Evolutionary conservation across 352 stramenopile species (phyloP).

Genomic region (Phytophthora sojae): DNA sequence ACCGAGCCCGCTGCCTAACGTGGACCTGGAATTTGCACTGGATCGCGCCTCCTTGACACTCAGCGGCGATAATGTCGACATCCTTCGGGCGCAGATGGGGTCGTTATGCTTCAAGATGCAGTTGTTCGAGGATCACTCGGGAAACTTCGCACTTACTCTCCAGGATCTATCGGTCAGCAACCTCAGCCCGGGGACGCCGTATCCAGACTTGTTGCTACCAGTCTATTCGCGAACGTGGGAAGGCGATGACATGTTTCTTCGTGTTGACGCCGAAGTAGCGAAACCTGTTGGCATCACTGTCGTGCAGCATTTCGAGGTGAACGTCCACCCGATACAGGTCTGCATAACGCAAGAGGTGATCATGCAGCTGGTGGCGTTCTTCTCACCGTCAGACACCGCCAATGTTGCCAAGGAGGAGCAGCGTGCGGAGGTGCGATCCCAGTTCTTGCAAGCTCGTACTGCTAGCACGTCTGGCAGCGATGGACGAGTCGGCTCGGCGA

Average conservation of each 20-base stretch:
- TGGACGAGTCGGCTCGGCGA: slow-evolving; percentile 51
- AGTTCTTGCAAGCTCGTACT: slow-evolving; percentile 58
- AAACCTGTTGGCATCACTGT: slow-evolving; percentile 67
- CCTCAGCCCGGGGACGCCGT: slow-evolving; percentile 70
- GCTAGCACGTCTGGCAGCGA: slow-evolving; percentile 32
- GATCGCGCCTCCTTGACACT: slow-evolving; percentile 68
- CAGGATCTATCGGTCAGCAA: slow-evolving; percentile 70
- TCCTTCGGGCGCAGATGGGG: slow-evolving; percentile 55
- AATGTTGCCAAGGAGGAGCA: slow-evolving; percentile 55
- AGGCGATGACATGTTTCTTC: slow-evolving; percentile 74
- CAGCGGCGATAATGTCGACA: slow-evolving; percentile 65
- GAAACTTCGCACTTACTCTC: slow-evolving; percentile 65
- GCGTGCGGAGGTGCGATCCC: slow-evolving; percentile 67
- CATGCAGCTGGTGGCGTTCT: slow-evolving; percentile 71
- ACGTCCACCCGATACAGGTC: slow-evolving; percentile 87
- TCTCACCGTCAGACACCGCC: slow-evolving; percentile 38
- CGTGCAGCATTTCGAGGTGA: slow-evolving; percentile 87
- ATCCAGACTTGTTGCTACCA: slow-evolving; percentile 70
- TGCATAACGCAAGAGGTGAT: slow-evolving; percentile 85
- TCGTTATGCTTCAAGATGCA: slow-evolving; percentile 69
- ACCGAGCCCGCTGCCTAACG: slow-evolving; percentile 56
- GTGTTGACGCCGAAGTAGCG: slow-evolving; percentile 78
- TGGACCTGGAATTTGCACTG: slow-evolving; percentile 71
- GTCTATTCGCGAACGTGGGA: slow-evolving; percentile 57
- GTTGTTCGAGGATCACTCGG: slow-evolving; percentile 78